Evolutionary conservation across 306 rosid species (phyloP).

Genomic region (Gillenia trifoliata): DNA sequence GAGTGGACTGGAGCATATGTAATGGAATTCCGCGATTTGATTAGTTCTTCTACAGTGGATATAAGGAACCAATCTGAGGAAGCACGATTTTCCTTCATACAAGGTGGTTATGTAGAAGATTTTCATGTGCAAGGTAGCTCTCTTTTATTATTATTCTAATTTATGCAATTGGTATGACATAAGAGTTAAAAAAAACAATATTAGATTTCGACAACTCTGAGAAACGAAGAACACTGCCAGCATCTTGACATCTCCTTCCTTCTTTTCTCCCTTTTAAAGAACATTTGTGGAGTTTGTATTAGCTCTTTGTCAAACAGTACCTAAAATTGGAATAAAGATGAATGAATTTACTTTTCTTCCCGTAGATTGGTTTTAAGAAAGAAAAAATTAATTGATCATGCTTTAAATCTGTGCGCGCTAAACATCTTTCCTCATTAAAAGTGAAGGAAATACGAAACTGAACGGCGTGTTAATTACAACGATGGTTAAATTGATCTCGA

Average conservation of each 20-base stretch:
- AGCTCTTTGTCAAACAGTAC: too few relatives aligned
- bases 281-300: background rate
- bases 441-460: background rate
- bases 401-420: background rate
- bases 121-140: constrained; percentile 52
- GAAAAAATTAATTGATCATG: background rate
- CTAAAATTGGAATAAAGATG: background rate
- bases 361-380: background rate
- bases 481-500: too few relatives aligned
- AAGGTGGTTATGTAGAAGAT: constrained; percentile 84
- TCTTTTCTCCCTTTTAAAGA: background rate
- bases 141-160: background rate
- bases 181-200: background rate
- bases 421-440: background rate
- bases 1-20: constrained; percentile 88
- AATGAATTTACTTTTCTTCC: background rate
- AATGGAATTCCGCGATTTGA: constrained; percentile 66
- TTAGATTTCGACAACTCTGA: background rate
- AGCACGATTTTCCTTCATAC: constrained; percentile 77
- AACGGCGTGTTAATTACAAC: too few relatives aligned
- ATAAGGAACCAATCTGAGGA: constrained; percentile 42
- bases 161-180: background rate
- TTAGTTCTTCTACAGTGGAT: constrained; percentile 37
- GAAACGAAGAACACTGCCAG: background rate
- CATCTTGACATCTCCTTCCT: background rate